Base-by-base conservation (phyloP, 108 stramenopile genomes). In the Nannochloropsis granulata region DNA sequence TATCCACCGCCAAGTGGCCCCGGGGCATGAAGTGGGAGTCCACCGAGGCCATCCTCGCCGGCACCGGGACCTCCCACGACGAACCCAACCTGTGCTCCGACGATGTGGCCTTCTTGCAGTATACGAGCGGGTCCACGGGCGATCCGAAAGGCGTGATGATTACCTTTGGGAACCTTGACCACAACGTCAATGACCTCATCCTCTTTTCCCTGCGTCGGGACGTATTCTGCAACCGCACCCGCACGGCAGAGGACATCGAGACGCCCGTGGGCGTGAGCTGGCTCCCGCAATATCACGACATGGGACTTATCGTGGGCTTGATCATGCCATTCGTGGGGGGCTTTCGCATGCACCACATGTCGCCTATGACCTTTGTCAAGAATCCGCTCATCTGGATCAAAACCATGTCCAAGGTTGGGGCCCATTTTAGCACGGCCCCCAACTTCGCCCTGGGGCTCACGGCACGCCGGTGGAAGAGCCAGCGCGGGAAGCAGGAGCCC, bases 201-300 rank as follows among this genome's bases (percentile, higher is more conserved):
- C 13, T 87, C 2, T 78, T 83, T 25, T 84, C 84, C 5, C 81
- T 88, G 19, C 43, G 80, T 26, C 85, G 84, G 25, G 86, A 24
- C 24, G 84, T 85, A 9, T 81, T 25, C n/a, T 56, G 19, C 12
- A 1, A 25, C 23, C 81, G 23, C 78, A 23, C 79, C 23, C 80
- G 78, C 10, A 81, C 44, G 83, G n/a, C 24, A 8, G 80, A 56
- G 2, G 25, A 24, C 79, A 83, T 24, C 24, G 25, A 78, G 83
- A 82, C 25, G 84, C 83, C 84, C 23, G 21, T 42, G 14, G 86
- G 86, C 0, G 98, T 95, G 12, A 95, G 94, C 25, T 99, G 99
- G 99, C 92, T 99, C 16, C 99, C 99, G 0, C 98, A 98, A 90
- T 99, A 99, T 87, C 99, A 99, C 85, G 99, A 99, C 87, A 98